These are phyloP conservation scores for Coniella vitis DNA, from an alignment of 2,329 filamentous ascomycete genomes.

Conservation along the genomic window DNA sequence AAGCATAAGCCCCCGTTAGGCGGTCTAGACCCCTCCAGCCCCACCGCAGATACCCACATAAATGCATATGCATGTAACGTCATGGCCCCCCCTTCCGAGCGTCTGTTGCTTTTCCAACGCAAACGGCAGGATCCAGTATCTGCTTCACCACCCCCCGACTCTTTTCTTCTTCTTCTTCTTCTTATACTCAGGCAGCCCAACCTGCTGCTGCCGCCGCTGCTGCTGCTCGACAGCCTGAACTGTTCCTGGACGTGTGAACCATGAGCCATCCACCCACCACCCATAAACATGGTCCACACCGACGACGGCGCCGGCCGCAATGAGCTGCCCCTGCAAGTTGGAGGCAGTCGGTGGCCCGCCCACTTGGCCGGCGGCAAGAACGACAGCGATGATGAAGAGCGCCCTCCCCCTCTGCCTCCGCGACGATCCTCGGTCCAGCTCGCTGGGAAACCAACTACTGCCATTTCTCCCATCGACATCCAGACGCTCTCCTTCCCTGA, in stretches of 20 bases:
- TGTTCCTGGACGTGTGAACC: slow-evolving; percentile 9
- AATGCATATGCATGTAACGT: neutral
- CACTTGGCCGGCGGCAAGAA: slow-evolving; percentile 7
- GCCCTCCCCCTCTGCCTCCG: slow-evolving; percentile 23
- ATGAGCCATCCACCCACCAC: slow-evolving; percentile 14
- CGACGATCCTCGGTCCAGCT: slow-evolving; percentile 15
- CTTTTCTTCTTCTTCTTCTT: neutral
- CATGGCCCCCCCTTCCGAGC: slow-evolving; percentile 2
- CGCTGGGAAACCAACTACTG: slow-evolving; percentile 64
- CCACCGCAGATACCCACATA: too few relatives aligned
- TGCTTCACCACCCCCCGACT: neutral
- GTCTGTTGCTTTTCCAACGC: neutral
- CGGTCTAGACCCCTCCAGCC: neutral
- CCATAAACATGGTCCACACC: slow-evolving; percentile 19
- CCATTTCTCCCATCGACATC: slow-evolving; percentile 73
- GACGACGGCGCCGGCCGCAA: slow-evolving; percentile 15
- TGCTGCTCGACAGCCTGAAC: slow-evolving; percentile 15
- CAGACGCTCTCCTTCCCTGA: slow-evolving; percentile 70
- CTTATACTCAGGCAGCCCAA: neutral
- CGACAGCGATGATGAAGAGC: slow-evolving; percentile 12
- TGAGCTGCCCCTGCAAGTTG: slow-evolving; percentile 10
- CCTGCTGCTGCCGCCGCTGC: too few relatives aligned
- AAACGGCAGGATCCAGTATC: slow-evolving; percentile 8
- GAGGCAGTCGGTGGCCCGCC: slow-evolving; percentile 5
- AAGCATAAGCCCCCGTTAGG: too few relatives aligned